phyloP scores from a whole-genome alignment of 169 alveolate species.

The Plasmodium reichenowi region DNA sequence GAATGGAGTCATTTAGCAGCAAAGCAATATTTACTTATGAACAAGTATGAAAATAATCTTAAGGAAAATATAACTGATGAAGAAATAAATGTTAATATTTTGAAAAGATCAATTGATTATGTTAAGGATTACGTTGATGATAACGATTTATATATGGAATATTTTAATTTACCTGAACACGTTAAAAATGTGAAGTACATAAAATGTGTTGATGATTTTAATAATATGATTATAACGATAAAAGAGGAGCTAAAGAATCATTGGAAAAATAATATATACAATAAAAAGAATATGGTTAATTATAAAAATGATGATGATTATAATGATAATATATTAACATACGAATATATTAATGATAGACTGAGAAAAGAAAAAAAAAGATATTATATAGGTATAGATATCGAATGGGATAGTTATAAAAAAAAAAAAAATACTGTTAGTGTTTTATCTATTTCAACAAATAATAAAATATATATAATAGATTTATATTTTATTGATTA shows the following conservation, averaged over 20 bases:
- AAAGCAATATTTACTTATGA: constrained; percentile 35
- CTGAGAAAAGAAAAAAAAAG: constrained; percentile 30
- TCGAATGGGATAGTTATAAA: constrained; percentile 76
- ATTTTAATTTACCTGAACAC: constrained; percentile 55
- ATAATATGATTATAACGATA: constrained; percentile 26
- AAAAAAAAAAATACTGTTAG: constrained; percentile 5
- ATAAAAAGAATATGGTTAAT: not conserved
- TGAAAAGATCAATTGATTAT: not conserved
- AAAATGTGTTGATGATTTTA: constrained; percentile 13
- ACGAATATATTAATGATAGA: constrained; percentile 39
- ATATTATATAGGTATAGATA: constrained; percentile 63
- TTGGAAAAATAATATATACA: constrained; percentile 61
- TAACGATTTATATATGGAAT: constrained; percentile 1
- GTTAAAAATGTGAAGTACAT: constrained; percentile 28
- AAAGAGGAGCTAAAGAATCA: constrained; percentile 15
- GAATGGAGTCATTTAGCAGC: constrained; percentile 49
- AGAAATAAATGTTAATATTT: not conserved
- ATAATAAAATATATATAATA: constrained; percentile 40
- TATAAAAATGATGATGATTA: too few relatives aligned
- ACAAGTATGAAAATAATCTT: not conserved
- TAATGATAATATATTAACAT: constrained; percentile 8
- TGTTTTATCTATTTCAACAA: constrained; percentile 70
- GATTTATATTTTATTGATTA: constrained; percentile 50
- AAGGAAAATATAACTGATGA: not conserved
- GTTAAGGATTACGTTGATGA: not conserved